Percentiles rank a stretch among this genome's conserved stretches.
phyloP scores from a whole-genome alignment of 345 rosid species.

The Rhodamnia argentea region DNA sequence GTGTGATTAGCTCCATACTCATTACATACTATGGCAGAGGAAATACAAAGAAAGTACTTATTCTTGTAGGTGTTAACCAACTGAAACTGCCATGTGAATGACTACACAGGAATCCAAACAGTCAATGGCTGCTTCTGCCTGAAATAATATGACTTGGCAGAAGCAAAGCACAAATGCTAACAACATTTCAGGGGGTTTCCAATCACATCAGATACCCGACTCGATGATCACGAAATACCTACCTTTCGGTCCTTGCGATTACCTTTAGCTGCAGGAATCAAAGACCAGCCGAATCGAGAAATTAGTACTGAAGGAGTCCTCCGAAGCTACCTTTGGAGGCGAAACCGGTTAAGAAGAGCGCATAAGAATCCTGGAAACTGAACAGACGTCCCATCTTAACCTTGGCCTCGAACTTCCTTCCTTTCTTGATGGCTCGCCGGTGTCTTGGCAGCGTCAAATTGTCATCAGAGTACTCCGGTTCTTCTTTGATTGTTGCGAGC shows the following conservation, averaged over 20 bases:
- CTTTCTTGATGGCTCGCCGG: constrained; percentile 7
- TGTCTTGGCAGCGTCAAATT: neutral
- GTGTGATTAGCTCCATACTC: neutral
- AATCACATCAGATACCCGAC: neutral
- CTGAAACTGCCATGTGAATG: neutral
- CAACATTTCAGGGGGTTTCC: neutral
- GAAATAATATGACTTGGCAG: neutral
- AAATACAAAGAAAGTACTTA: neutral
- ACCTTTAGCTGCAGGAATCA: neutral
- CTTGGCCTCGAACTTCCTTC: neutral
- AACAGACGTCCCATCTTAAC: neutral
- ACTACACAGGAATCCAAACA: neutral
- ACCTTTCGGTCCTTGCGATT: neutral
- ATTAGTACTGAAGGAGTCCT: constrained; percentile 6
- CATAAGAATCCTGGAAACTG: constrained; percentile 14
- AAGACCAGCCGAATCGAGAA: neutral
- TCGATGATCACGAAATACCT: neutral
- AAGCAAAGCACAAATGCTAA: neutral
- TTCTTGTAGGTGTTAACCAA: neutral
- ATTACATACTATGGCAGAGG: neutral
- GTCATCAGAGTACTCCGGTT: constrained; percentile 1
- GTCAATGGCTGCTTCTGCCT: neutral
- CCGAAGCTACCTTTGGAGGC: constrained; percentile 18
- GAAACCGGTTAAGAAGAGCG: constrained; percentile 7
- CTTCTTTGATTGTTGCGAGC: constrained; percentile 23